These are phyloP conservation scores for Lecanosticta acicola DNA, from an alignment of 2,329 filamentous ascomycete species.

Conservation along the genomic window DNA sequence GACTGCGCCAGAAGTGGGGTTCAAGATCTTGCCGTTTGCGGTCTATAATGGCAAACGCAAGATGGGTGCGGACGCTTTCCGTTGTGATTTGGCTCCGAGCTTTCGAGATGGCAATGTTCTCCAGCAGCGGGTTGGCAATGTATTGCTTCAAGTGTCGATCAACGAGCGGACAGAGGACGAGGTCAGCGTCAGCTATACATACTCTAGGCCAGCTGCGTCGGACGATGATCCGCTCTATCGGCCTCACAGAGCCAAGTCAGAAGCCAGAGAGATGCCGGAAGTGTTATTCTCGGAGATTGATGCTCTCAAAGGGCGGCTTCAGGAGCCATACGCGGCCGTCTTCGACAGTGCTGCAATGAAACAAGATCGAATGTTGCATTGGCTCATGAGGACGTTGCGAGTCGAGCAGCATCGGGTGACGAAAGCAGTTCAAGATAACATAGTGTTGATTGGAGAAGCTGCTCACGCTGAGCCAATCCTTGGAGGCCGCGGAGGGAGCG, in stretches of 20 bases:
- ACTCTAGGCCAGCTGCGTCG: slow-evolving; percentile 33
- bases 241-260: slow-evolving; percentile 30
- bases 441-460: slow-evolving; percentile 38
- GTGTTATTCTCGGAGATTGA: slow-evolving; percentile 34
- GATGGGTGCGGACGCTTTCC: slow-evolving; percentile 16
- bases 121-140: slow-evolving; percentile 21
- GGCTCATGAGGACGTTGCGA: slow-evolving; percentile 38
- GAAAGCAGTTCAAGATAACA: slow-evolving; percentile 19
- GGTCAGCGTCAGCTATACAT: slow-evolving; percentile 37
- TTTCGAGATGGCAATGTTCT: slow-evolving; percentile 24
- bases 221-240: slow-evolving; percentile 31
- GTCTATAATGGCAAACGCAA: slow-evolving; percentile 34
- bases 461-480: slow-evolving; percentile 38
- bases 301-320: slow-evolving; percentile 21
- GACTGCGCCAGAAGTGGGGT: slow-evolving; percentile 23
- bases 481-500: slow-evolving; percentile 38
- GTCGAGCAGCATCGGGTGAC: slow-evolving; percentile 21
- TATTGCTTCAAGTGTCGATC: slow-evolving; percentile 32
- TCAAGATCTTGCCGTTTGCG: slow-evolving; percentile 34
- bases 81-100: slow-evolving; percentile 7
- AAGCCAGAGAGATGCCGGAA: slow-evolving; percentile 33
- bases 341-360: slow-evolving; percentile 32
- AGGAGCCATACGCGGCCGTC: slow-evolving; percentile 30
- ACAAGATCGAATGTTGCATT: slow-evolving; percentile 35
- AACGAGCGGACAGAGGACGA: slow-evolving; percentile 23